A percentile compares a stretch with the other conserved stretches of the same genome.
These are phyloP conservation scores for Ustanciosporium gigantosporum DNA, from an alignment of 1,284 basidiomycete genomes.

Conservation along the genomic window DNA sequence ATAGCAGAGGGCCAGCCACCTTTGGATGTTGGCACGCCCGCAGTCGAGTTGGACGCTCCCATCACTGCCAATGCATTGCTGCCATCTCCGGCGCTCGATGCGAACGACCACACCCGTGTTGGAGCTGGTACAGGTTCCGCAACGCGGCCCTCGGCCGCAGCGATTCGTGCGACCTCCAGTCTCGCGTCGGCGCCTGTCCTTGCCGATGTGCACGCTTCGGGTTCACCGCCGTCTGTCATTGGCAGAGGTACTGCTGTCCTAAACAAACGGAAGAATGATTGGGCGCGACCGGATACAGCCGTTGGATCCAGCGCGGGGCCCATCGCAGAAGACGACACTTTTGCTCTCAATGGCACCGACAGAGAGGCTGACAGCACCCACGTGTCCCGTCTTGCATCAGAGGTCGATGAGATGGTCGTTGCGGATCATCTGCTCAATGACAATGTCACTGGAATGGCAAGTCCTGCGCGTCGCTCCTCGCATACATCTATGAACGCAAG, in stretches of 20 bases:
- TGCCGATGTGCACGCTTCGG: slow-evolving; percentile 7
- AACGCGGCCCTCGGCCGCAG: not conserved
- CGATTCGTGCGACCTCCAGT: not conserved
- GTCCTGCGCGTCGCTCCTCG: slow-evolving; percentile 2
- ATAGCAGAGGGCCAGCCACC: slow-evolving; percentile 30
- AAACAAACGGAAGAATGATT: slow-evolving; percentile 28
- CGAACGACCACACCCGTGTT: not conserved
- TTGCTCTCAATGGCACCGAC: slow-evolving; percentile 4
- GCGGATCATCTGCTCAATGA: slow-evolving; percentile 25
- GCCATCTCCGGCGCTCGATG: slow-evolving; percentile 2
- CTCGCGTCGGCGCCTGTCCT: slow-evolving; percentile 3
- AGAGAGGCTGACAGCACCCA: not conserved
- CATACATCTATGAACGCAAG: slow-evolving; percentile 12
- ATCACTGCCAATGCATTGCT: slow-evolving; percentile 10
- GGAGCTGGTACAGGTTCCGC: not conserved
- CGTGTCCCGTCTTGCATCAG: slow-evolving; percentile 2
- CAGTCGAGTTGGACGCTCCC: slow-evolving; percentile 33
- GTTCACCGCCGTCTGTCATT: slow-evolving; percentile 1
- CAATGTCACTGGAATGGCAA: slow-evolving; percentile 1
- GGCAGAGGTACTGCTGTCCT: slow-evolving; percentile 19
- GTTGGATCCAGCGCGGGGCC: slow-evolving; percentile 27
- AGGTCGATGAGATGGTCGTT: slow-evolving; percentile 21
- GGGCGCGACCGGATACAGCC: slow-evolving; percentile 42
- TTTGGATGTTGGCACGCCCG: slow-evolving; percentile 34
- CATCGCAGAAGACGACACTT: slow-evolving; percentile 21